Evolutionary conservation across 169 alveolate genomes (phyloP), one percentile per base, ranked within the genome.

Genomic region (Plasmodium vinckei): DNA sequence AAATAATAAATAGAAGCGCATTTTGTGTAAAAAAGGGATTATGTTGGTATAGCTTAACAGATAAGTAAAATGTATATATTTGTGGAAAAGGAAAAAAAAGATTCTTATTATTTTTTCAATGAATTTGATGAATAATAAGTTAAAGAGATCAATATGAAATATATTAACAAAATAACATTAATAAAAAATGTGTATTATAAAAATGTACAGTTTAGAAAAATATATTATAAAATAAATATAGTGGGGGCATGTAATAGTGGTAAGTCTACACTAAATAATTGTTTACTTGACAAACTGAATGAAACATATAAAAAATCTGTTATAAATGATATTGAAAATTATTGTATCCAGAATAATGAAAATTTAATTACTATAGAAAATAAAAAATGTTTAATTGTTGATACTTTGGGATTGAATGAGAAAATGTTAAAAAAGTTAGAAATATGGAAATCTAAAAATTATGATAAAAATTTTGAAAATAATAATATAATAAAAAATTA

Each of bases 161-260:
- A 33, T 33, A 33, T 33, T 33, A 33, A 33, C 42, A 33, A 3
- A 5, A 33, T 3, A 33, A 0, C 3, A 33, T 33, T 33, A 5
- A 33, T 33, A 33, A 33, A 33, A 33, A 33, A 33, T 33, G 42
- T 33, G 42, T 33, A 33, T 33, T 33, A 33, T 33, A 33, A 33
- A 33, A 1, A 33, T 33, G 5, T 33, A 33, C 42, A 33, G 7
- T 33, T 33, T 7, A 33, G 42, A 33, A 33, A 33, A 3, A 2
- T 77, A 1, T 33, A 69, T 6, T 77, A 63, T 57, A 69, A 60
- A 47, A 68, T 82, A 54, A 56, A 84, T 61, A 82, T 82, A n/a
- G 84, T 68, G 9, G 90, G 90, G 1, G 90, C 90, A 21, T 5
- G 46, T 9, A 82, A 82, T 60, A 68, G 86, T 49, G 90, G 90